Evolutionary conservation across 208 protist species (phyloP).

Genomic region (Acanthamoeba culbertsoni): DNA sequence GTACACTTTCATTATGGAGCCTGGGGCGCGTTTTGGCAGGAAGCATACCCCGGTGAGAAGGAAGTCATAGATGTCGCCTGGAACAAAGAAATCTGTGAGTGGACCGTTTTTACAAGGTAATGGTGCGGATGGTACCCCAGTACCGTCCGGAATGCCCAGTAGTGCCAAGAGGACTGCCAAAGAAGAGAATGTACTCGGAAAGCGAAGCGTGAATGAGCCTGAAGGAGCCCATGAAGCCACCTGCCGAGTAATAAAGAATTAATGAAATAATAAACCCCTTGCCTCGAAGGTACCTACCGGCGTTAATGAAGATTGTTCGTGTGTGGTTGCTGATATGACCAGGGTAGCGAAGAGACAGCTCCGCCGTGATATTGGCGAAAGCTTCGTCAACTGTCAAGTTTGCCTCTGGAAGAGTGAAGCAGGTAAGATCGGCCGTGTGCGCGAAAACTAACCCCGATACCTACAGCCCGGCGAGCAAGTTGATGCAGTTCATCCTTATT

Average conservation of each 20-base stretch:
- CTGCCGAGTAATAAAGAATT: background rate
- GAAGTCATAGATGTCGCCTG: conserved; percentile 52
- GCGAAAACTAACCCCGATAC: background rate
- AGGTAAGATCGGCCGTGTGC: background rate
- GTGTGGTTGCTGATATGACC: conserved; percentile 1
- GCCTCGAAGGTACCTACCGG: background rate
- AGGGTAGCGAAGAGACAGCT: background rate
- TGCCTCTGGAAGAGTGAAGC: background rate
- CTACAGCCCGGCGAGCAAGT: background rate
- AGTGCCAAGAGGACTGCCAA: conserved; percentile 37
- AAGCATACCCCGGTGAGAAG: conserved; percentile 19
- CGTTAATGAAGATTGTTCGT: conserved; percentile 23
- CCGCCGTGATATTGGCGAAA: background rate
- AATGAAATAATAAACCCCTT: background rate
- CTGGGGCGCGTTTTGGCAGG: background rate
- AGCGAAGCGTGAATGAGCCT: conserved; percentile 61
- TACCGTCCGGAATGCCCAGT: conserved; percentile 55
- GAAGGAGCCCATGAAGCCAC: conserved; percentile 53
- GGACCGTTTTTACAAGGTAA: background rate
- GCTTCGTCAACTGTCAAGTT: conserved; percentile 17
- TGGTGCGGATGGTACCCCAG: background rate
- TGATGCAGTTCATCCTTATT: background rate
- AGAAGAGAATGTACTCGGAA: conserved; percentile 61
- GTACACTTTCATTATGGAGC: no score
- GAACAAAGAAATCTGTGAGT: background rate